These are phyloP conservation scores for Pythium insidiosum DNA, from an alignment of 352 stramenopile species.

Conservation along the genomic window DNA sequence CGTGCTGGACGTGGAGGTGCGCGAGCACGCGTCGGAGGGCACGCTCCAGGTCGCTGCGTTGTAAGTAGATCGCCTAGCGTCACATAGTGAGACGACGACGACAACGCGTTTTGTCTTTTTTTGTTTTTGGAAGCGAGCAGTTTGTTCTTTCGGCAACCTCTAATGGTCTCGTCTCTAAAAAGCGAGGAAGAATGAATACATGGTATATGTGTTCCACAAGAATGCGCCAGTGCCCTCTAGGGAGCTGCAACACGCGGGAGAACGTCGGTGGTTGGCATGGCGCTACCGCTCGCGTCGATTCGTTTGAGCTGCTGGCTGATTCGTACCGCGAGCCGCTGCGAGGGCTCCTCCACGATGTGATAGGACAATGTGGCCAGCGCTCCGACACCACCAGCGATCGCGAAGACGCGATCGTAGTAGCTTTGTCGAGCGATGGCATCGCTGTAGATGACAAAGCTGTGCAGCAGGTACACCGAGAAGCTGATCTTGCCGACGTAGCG, in stretches of 20 bases:
- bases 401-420: conserved; percentile 28
- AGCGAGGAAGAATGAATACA: too few relatives aligned
- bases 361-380: conserved; percentile 28
- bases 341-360: conserved; percentile 34
- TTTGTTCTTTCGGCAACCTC: too few relatives aligned
- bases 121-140: too few relatives aligned
- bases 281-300: too few relatives aligned
- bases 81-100: too few relatives aligned
- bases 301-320: conserved; percentile 19
- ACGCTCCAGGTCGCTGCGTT: conserved; percentile 37
- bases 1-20: conserved; percentile 56
- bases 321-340: conserved; percentile 25
- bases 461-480: conserved; percentile 34
- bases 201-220: too few relatives aligned
- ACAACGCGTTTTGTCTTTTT: too few relatives aligned
- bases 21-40: conserved; percentile 16
- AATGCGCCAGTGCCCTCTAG: too few relatives aligned
- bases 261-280: too few relatives aligned
- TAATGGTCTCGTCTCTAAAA: too few relatives aligned
- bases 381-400: conserved; percentile 16
- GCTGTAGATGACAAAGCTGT: conserved; percentile 33
- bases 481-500: conserved; percentile 28
- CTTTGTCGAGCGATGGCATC: conserved; percentile 11
- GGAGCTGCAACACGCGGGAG: too few relatives aligned
- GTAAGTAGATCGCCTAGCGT: too few relatives aligned